phyloP scores from a whole-genome alignment of 805 yeast species.

The Vanderwaltozyma verrucispora region DNA sequence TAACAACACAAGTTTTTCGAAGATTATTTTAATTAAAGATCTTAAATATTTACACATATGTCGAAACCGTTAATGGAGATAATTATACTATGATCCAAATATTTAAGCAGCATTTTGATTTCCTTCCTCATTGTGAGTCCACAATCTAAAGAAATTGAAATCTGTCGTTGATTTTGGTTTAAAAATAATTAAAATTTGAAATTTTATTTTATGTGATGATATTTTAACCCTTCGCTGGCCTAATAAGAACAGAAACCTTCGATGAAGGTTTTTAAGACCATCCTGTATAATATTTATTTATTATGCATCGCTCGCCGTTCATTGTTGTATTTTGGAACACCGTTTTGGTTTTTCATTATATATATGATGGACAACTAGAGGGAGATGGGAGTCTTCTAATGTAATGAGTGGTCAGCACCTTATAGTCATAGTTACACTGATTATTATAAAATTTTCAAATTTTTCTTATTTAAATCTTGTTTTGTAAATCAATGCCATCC shows the following conservation, averaged over 20 bases:
- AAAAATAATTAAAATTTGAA: not conserved
- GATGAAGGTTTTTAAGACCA: slow-evolving; percentile 14
- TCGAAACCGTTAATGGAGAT: too few relatives aligned
- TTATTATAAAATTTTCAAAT: not conserved
- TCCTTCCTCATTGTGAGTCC: not conserved
- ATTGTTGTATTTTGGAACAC: slow-evolving; percentile 2
- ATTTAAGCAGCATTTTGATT: too few relatives aligned
- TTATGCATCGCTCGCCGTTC: slow-evolving; percentile 7
- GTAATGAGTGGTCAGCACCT: slow-evolving; percentile 49
- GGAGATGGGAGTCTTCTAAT: slow-evolving; percentile 36
- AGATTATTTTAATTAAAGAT: too few relatives aligned
- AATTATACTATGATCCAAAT: too few relatives aligned
- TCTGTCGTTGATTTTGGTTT: not conserved
- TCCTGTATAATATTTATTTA: slow-evolving; percentile 8
- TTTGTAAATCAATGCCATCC: not conserved
- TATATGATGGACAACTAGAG: slow-evolving; percentile 2
- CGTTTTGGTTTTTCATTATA: slow-evolving; percentile 16
- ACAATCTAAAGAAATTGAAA: not conserved
- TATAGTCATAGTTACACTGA: slow-evolving; percentile 46
- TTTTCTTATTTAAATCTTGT: not conserved
- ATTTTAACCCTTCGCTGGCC: slow-evolving; percentile 22
- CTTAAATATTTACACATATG: too few relatives aligned
- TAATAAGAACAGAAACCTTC: slow-evolving; percentile 23
- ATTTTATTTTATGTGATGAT: slow-evolving; percentile 22
- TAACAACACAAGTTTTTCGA: too few relatives aligned